These are phyloP conservation scores for Aspergillus sp. DNA, from an alignment of 2,329 filamentous ascomycete genomes.

Conservation along the genomic window DNA sequence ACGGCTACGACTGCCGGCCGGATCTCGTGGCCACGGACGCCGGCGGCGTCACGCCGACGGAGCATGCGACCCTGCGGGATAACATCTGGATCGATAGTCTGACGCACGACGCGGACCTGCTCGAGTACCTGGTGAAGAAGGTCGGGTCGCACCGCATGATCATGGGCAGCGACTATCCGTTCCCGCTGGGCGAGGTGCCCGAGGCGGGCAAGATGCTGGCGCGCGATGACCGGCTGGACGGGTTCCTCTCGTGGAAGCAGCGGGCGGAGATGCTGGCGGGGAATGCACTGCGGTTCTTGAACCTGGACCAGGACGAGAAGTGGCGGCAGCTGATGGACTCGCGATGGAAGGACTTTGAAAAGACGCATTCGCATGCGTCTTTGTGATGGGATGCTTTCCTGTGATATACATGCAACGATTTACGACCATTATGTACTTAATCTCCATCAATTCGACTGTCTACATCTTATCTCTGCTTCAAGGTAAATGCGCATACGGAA, in stretches of 20 bases:
- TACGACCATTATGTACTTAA: not conserved
- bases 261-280: conserved; percentile 17
- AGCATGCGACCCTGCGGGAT: conserved; percentile 7
- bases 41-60: conserved; percentile 7
- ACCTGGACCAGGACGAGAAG: conserved; percentile 6
- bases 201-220: conserved; percentile 18
- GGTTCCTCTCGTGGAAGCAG: conserved; percentile 11
- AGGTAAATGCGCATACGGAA: not conserved
- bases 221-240: conserved; percentile 10
- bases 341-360: conserved; percentile 5
- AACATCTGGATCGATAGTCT: conserved; percentile 17
- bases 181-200: conserved; percentile 20
- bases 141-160: conserved; percentile 15
- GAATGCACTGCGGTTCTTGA: conserved; percentile 20
- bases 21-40: conserved; percentile 11
- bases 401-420: not conserved
- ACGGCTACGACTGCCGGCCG: conserved; percentile 15
- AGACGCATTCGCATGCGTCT: not conserved
- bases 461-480: not conserved
- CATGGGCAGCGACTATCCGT: conserved; percentile 23
- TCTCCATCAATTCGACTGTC: not conserved
- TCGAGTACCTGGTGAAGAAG: conserved; percentile 20
- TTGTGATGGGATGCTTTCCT: not conserved
- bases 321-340: conserved; percentile 4
- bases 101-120: conserved; percentile 18